A percentile compares a stretch with the other conserved stretches of the same genome.
Evolutionary conservation across 2,329 filamentous ascomycete species (phyloP).

Genomic region (Botrytis byssoidea): DNA sequence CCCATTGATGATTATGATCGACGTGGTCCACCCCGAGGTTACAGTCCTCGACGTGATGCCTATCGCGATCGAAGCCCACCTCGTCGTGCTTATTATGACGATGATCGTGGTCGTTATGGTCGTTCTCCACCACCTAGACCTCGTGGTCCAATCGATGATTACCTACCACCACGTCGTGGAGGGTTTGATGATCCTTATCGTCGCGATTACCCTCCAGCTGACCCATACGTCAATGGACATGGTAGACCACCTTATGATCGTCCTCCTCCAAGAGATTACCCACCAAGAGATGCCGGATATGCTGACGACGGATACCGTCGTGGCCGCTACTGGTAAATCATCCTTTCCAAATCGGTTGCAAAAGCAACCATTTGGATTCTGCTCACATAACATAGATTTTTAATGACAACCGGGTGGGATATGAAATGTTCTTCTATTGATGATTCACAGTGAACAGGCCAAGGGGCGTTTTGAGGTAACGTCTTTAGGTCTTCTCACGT

Average conservation of each 20-base stretch:
- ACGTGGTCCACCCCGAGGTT: conserved; percentile 76
- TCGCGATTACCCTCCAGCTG: conserved; percentile 56
- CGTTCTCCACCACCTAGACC: conserved; percentile 72
- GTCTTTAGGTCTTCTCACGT: conserved; percentile 14
- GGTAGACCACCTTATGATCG: conserved; percentile 51
- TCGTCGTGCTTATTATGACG: conserved; percentile 83
- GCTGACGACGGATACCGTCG: conserved; percentile 37
- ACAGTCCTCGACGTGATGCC: conserved; percentile 78
- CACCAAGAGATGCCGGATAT: conserved; percentile 36
- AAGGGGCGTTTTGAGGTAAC: conserved; percentile 21
- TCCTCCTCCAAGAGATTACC: conserved; percentile 39
- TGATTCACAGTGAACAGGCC: conserved; percentile 21
- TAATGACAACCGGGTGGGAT: conserved; percentile 21
- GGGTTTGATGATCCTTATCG: conserved; percentile 78
- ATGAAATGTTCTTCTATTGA: conserved; percentile 21
- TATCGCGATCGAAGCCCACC: conserved; percentile 86
- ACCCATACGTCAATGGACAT: conserved; percentile 59
- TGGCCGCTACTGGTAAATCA: conserved; percentile 38
- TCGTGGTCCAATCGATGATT: conserved; percentile 71
- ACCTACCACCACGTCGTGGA: conserved; percentile 64
- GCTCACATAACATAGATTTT: conserved; percentile 26
- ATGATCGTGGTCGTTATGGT: conserved; percentile 73
- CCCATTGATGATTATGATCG: conserved; percentile 81
- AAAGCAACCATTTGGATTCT: conserved; percentile 15
- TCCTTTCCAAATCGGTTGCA: conserved; percentile 17